These are phyloP conservation scores for Brasenia schreberi DNA, from an alignment of 164 flowering plant genomes.

Conservation along the genomic window DNA sequence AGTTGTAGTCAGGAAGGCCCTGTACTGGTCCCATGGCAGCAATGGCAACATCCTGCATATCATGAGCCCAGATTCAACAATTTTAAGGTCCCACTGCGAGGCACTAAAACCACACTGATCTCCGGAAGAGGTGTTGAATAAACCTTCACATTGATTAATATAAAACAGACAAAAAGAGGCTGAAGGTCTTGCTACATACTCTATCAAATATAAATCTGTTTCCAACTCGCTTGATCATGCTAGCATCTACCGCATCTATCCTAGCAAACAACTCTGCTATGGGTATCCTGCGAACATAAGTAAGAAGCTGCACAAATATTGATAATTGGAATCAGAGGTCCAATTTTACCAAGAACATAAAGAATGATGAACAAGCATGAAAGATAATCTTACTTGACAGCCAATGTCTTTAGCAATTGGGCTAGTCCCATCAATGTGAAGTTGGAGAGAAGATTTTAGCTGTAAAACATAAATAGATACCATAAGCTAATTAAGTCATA, in stretches of 20 bases:
- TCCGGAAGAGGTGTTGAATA: no score
- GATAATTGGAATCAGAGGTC: neutral
- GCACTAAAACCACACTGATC: no score
- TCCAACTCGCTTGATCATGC: conserved; percentile 82
- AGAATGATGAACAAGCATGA: neutral
- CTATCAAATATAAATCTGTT: conserved; percentile 67
- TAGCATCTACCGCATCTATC: conserved; percentile 86
- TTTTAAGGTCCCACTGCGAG: no score
- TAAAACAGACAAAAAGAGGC: neutral
- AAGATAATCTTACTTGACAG: conserved; percentile 52
- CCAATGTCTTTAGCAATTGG: conserved; percentile 96
- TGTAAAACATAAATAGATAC: conserved; percentile 16
- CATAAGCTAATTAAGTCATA: neutral
- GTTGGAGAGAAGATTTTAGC: conserved; percentile 83
- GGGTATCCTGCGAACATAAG: conserved; percentile 87
- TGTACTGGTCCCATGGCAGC: conserved; percentile 87
- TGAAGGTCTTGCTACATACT: conserved; percentile 21
- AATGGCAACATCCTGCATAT: conserved; percentile 68
- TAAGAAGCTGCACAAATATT: conserved; percentile 52
- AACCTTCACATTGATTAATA: no score
- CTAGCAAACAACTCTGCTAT: conserved; percentile 79
- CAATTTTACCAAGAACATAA: neutral
- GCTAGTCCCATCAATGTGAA: conserved; percentile 89
- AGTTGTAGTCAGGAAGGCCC: conserved; percentile 83
- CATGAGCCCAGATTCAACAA: neutral